A percentile compares a stretch with the other conserved stretches of the same genome.
Conservation (phyloP, 2,329 filamentous ascomycete species). For the Emericellopsis atlantica region DNA sequence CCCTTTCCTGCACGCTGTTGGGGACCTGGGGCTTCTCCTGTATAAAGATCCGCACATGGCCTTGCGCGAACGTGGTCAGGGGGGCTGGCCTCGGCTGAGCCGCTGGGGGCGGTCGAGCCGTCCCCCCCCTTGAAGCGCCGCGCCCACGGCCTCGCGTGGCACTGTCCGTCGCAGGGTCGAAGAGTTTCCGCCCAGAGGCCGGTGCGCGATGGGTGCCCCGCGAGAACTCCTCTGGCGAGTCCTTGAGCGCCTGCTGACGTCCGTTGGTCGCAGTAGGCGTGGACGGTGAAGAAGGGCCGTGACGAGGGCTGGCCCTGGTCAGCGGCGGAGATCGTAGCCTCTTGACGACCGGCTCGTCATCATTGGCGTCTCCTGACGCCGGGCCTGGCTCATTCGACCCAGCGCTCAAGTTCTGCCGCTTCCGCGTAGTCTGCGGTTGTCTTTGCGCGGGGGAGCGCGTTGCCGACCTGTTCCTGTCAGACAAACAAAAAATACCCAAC, state of each 20-base stretch:
- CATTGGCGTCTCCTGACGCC: not conserved
- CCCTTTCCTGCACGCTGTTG: conserved; percentile 8
- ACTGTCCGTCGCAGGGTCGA: not conserved
- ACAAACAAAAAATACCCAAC: no score
- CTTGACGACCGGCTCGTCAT: not conserved
- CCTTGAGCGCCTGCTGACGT: conserved; percentile 1
- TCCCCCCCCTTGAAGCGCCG: not conserved
- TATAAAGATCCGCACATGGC: not conserved
- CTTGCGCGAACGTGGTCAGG: not conserved
- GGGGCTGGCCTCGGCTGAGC: not conserved
- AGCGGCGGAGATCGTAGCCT: not conserved
- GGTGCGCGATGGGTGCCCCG: conserved; percentile 4
- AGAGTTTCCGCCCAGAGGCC: not conserved
- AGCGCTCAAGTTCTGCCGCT: not conserved
- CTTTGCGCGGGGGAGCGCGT: no score
- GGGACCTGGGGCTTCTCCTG: not conserved
- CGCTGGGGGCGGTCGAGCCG: not conserved
- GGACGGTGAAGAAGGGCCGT: not conserved
- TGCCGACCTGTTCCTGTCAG: no score
- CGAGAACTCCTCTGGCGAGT: conserved; percentile 11
- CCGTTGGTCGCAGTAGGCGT: not conserved
- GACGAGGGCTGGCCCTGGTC: not conserved
- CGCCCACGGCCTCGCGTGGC: no score
- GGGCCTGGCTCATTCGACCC: not conserved
- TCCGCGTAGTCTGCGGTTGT: not conserved